Evolutionary conservation across 768 basidiomycete species (phyloP), one percentile per base, ranked within the genome.

Genomic region (Daedaleopsis sinensis): DNA sequence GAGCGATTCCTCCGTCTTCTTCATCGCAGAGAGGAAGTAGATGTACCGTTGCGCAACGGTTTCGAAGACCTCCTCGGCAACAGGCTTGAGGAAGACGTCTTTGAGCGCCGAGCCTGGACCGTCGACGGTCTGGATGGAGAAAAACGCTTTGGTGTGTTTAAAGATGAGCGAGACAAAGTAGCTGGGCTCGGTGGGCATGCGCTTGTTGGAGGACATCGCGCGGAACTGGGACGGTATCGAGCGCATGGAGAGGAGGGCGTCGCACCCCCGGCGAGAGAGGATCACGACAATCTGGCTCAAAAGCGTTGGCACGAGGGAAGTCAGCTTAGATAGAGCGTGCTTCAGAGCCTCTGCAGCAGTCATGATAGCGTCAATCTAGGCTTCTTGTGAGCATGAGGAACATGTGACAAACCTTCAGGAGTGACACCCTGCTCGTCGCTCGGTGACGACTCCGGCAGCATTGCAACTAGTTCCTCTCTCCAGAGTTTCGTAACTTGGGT

Each of bases 141-240:
- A 93, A 73, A 93, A 89, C 12, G 80, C 74, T 65, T 86, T 89
- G 38, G 96, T 72, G 0, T 97, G 93, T 32, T 88, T 88, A 37
- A 98, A 78, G 59, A 98, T 88, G 37, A 84, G 81, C 1, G 85
- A 77, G 3, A 98, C 85, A 68, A 96, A 98, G 71, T 93, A 89
- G 69, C 94, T 97, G 23, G 94, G 86, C 69, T 91, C 91, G 15
- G 80, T 83, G 1, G 93, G 88, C 62, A 79, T 76, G 5, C 85
- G 84, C 71, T 88, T 88, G 73, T 83, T 86, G 54, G 90, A 65
- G 6, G 71, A 84, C 87, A 89, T 88, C 16, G 92, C 92, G 55
- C 96, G 84, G 67, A 96, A 92, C 68, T 98, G 95, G 0, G 91
- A 89, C 1, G 94, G 93, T 69, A 98, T 91, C 0, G 91, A 90